Conservation (phyloP, 345 rosid species). For the Aegle marmelos region DNA sequence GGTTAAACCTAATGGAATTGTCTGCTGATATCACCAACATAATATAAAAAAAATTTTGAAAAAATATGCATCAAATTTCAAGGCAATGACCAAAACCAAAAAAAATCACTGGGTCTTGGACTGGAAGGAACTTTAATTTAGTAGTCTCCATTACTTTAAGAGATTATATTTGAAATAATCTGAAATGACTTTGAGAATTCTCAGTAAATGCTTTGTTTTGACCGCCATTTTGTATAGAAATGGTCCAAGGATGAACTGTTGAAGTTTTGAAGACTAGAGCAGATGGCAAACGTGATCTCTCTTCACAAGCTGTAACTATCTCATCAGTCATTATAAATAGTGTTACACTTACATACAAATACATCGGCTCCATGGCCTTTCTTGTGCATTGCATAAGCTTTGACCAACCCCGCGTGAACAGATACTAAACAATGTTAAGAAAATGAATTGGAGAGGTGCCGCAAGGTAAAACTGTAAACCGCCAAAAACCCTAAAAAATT, state of each 20-base stretch:
- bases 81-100: not conserved
- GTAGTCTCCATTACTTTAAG: not conserved
- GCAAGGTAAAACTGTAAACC: conserved; percentile 17
- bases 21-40: not conserved
- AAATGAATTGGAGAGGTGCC: conserved; percentile 25
- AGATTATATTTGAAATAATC: not conserved
- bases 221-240: not conserved
- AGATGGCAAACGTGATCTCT: not conserved
- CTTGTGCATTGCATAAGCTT: conserved; percentile 12
- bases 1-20: conserved; percentile 1
- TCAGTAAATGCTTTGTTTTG: not conserved
- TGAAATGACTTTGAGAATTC: not conserved
- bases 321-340: conserved; percentile 7
- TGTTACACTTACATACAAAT: conserved; percentile 13
- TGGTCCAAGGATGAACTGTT: not conserved
- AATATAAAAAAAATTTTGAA: not conserved
- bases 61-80: not conserved
- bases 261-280: not conserved
- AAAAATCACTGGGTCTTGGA: not conserved
- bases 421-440: conserved; percentile 11
- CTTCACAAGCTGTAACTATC: conserved; percentile 6
- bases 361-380: not conserved
- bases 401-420: conserved; percentile 21
- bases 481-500: conserved; percentile 21
- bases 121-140: not conserved